Evolutionary conservation across 1,284 basidiomycete genomes (phyloP), one percentile per base, ranked within the genome.

Genomic region (Mycosarcoma maydis): DNA sequence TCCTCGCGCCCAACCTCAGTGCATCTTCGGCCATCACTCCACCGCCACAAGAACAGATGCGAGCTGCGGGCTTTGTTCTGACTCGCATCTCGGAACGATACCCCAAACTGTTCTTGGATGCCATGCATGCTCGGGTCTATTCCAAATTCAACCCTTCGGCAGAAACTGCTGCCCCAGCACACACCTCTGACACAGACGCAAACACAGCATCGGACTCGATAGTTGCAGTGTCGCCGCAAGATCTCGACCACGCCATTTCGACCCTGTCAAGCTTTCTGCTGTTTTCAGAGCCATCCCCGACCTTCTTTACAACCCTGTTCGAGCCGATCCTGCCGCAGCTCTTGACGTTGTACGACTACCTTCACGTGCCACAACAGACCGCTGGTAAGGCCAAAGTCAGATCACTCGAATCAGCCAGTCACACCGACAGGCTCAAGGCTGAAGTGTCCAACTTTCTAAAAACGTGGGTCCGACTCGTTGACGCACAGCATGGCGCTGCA

Each of bases 211-310:
- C 40, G 16, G 36, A 37, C 13, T 44, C 50, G 33, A 13, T 22
- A 3, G 23, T 50, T 6, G 55, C 51, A 17, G 41, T 60, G 7
- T 40, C 49, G 8, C 20, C 64, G 11, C 23, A 42, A 9, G 49
- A 49, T 1, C 16, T 66, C 14, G 53, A 65, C 8, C 26, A 37
- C 9, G 72, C 72, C 1, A 20, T 72, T 9, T 60, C 64, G n/a
- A 42, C 61, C 11, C 49, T 78, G 3, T 59, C 53, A 2, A 59
- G 66, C 22, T 57, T 74, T 19, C 41, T 76, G 19, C 48, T 67
- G 26, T 69, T 78, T n/a, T 71, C 77, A 2, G 75, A 73, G 32
- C 78, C 78, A 4, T 73, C 75, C 16, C 67, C 78, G 3, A 55
- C 53, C 9, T 77, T 77, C 42, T 64, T 80, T 32, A 50, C 62